Percentiles rank a stretch among this genome's conserved stretches.
Conservation (phyloP, 805 yeast genomes). For the Ogataea populi-albae region DNA sequence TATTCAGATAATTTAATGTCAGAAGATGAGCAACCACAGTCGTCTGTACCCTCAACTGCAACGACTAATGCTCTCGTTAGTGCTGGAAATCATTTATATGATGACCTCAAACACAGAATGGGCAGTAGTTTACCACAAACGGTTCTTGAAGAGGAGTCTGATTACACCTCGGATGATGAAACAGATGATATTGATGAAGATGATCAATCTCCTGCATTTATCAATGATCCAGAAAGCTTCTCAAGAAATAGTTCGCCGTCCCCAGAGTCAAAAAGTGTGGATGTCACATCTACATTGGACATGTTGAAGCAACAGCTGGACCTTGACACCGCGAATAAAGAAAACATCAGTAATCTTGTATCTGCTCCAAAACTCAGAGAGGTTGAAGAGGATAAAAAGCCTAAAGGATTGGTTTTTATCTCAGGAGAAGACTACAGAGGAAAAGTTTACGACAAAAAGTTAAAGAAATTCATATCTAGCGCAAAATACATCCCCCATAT, state of each 20-base stretch:
- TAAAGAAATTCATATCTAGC: conserved; percentile 24
- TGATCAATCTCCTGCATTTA: not conserved
- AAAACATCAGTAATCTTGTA: conserved; percentile 11
- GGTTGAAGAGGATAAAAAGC: conserved; percentile 5
- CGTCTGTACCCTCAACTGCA: conserved; percentile 17
- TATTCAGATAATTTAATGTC: conserved; percentile 29
- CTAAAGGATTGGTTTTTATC: conserved; percentile 30
- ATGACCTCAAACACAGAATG: conserved; percentile 22
- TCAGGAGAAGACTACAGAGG: conserved; percentile 32
- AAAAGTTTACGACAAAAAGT: conserved; percentile 28
- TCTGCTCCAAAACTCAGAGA: conserved; percentile 20
- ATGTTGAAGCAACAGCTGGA: conserved; percentile 17
- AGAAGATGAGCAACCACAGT: conserved; percentile 25
- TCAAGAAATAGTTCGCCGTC: conserved; percentile 14
- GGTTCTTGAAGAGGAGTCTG: conserved; percentile 6
- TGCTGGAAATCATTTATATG: conserved; percentile 27
- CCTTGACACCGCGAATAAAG: conserved; percentile 9
- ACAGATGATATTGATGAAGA: not conserved
- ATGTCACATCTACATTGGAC: conserved; percentile 22
- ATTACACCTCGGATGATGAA: conserved; percentile 16
- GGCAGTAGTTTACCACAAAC: conserved; percentile 12
- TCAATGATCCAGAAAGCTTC: too few relatives aligned
- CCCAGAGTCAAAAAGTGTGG: conserved; percentile 12
- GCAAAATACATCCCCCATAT: conserved; percentile 16
- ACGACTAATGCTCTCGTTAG: conserved; percentile 21